Percentiles rank a stretch among this genome's conserved stretches.
These are phyloP conservation scores for Graphilbum sp. DNA, from an alignment of 2,329 filamentous ascomycete species.

Conservation along the genomic window DNA sequence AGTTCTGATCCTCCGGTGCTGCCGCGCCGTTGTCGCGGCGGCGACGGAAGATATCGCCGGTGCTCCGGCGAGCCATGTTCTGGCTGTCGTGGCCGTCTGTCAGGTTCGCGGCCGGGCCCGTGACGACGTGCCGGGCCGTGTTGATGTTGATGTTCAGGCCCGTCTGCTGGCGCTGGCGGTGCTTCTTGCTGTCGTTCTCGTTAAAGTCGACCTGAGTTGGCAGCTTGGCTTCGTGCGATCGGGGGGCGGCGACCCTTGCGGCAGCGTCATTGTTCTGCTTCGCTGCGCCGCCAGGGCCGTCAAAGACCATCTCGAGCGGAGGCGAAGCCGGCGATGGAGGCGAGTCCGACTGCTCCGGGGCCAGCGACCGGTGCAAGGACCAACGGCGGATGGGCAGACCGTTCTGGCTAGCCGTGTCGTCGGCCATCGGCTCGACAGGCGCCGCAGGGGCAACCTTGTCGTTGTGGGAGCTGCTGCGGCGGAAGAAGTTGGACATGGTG, in stretches of 20 bases:
- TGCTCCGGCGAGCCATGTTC: slow-evolving; percentile 13
- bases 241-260: slow-evolving; percentile 4
- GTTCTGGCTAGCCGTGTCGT: slow-evolving; percentile 11
- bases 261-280: neutral
- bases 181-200: slow-evolving; percentile 30
- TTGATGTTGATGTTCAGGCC: slow-evolving; percentile 28
- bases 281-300: slow-evolving; percentile 1
- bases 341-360: slow-evolving; percentile 29
- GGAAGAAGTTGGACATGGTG: slow-evolving; percentile 33
- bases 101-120: slow-evolving; percentile 9
- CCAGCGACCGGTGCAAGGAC: slow-evolving; percentile 28
- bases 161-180: slow-evolving; percentile 26
- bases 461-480: slow-evolving; percentile 22
- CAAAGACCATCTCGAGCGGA: slow-evolving; percentile 24
- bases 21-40: too few relatives aligned
- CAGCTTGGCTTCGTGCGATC: slow-evolving; percentile 12
- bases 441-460: slow-evolving; percentile 12
- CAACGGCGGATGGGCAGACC: slow-evolving; percentile 21
- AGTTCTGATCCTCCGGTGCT: too few relatives aligned
- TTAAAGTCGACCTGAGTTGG: slow-evolving; percentile 29
- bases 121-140: slow-evolving; percentile 23
- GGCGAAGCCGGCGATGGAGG: slow-evolving; percentile 38
- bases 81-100: slow-evolving; percentile 1
- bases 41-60: slow-evolving; percentile 9
- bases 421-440: slow-evolving; percentile 7